These are phyloP conservation scores for Tephrocybe sp. DNA, from an alignment of 768 basidiomycete genomes.

Conservation along the genomic window DNA sequence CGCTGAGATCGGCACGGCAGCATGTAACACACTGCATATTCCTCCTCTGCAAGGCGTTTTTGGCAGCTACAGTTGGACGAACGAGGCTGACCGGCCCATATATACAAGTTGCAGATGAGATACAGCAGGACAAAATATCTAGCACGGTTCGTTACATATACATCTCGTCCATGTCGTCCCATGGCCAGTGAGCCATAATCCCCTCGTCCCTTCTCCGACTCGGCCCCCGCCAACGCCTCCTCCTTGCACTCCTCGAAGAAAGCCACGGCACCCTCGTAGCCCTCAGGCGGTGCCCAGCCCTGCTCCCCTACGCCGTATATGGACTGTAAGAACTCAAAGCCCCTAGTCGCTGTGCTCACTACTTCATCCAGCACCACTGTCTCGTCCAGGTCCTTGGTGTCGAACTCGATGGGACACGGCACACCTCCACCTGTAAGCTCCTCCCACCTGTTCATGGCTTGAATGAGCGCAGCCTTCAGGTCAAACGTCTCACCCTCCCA, in stretches of 20 bases:
- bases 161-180: constrained; percentile 20
- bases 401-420: constrained; percentile 48
- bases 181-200: constrained; percentile 15
- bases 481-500: constrained; percentile 53
- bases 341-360: constrained; percentile 29
- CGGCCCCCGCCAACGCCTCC: constrained; percentile 26
- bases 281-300: constrained; percentile 41
- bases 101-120: not conserved
- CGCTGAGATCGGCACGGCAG: too few relatives aligned
- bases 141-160: not conserved
- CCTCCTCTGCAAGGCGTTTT: too few relatives aligned
- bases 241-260: constrained; percentile 32
- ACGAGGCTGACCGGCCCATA: too few relatives aligned
- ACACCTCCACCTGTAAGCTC: constrained; percentile 33
- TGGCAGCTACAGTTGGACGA: too few relatives aligned
- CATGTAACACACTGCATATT: too few relatives aligned
- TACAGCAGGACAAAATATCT: too few relatives aligned
- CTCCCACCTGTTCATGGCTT: constrained; percentile 43
- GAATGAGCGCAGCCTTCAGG: constrained; percentile 46
- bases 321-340: constrained; percentile 24
- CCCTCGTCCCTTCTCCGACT: constrained; percentile 34
- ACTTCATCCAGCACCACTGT: constrained; percentile 35
- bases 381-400: constrained; percentile 41
- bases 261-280: constrained; percentile 40
- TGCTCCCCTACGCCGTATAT: constrained; percentile 37